phyloP scores from a whole-genome alignment of 768 basidiomycete genomes.

The Pleurotus giganteus region DNA sequence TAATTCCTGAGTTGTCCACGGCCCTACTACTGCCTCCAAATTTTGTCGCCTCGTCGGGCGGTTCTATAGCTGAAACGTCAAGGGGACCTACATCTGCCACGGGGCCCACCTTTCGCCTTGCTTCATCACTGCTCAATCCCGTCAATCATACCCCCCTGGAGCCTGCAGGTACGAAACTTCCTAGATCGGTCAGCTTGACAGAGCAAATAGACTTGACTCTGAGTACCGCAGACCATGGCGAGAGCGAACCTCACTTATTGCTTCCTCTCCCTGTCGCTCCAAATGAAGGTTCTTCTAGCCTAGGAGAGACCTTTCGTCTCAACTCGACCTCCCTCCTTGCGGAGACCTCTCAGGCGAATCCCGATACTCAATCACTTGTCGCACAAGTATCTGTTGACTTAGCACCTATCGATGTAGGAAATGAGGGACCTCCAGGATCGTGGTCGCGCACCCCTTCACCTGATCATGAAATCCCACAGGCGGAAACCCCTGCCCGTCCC shows the following conservation, averaged over 20 bases:
- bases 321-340: neutral
- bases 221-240: too few relatives aligned
- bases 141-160: neutral
- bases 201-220: too few relatives aligned
- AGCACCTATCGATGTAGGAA: slow-evolving; percentile 7
- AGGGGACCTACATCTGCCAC: too few relatives aligned
- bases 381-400: neutral
- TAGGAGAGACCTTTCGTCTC: neutral
- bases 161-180: neutral
- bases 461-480: slow-evolving; percentile 16
- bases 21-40: too few relatives aligned
- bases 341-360: too few relatives aligned
- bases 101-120: too few relatives aligned
- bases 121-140: neutral
- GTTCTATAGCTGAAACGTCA: too few relatives aligned
- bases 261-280: too few relatives aligned
- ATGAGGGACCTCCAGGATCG: slow-evolving; percentile 19
- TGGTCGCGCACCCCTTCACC: slow-evolving; percentile 37
- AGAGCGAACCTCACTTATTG: too few relatives aligned
- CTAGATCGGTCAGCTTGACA: too few relatives aligned
- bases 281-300: too few relatives aligned
- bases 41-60: too few relatives aligned
- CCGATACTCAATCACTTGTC: neutral
- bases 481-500: slow-evolving; percentile 18
- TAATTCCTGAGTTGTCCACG: neutral